These are phyloP conservation scores for Hypoxylon sp. DNA, from an alignment of 2,329 filamentous ascomycete genomes.

Conservation along the genomic window DNA sequence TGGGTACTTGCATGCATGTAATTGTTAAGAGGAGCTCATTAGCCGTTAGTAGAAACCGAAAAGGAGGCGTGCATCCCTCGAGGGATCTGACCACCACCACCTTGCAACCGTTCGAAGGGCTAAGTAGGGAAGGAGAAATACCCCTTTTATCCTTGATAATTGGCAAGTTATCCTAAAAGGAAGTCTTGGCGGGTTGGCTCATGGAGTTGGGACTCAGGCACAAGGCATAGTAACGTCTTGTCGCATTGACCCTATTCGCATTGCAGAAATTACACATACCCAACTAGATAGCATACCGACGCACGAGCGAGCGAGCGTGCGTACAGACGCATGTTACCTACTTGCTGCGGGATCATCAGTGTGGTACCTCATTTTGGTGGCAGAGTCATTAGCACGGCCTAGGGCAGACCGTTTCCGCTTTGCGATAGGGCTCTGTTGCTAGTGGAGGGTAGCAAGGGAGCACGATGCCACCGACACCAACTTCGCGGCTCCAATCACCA, in stretches of 20 bases:
- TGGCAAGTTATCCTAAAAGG: neutral
- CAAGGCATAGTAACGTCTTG: constrained; percentile 18
- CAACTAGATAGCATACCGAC: constrained; percentile 2
- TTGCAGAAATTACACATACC: constrained; percentile 26
- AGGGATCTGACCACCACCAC: constrained; percentile 8
- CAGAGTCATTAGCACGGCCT: constrained; percentile 29
- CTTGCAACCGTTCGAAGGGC: neutral
- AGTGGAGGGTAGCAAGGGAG: constrained; percentile 14
- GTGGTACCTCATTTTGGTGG: constrained; percentile 32
- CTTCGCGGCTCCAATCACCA: constrained; percentile 28
- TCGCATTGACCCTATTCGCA: constrained; percentile 32
- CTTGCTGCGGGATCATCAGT: constrained; percentile 33
- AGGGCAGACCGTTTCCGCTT: constrained; percentile 14
- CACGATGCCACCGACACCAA: constrained; percentile 37
- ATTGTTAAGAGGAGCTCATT: constrained; percentile 27
- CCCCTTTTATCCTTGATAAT: neutral
- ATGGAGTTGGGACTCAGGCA: constrained; percentile 5
- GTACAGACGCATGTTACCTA: constrained; percentile 21
- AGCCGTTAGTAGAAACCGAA: constrained; percentile 24
- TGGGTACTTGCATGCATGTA: constrained; percentile 1
- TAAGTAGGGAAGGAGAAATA: constrained; percentile 3
- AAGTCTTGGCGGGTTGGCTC: neutral
- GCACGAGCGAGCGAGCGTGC: constrained; percentile 16
- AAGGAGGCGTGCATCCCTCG: constrained; percentile 17
- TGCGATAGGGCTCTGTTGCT: constrained; percentile 28